Percentiles rank a stretch among this genome's conserved stretches.
These are phyloP conservation scores for Scheffersomyces titani DNA, from an alignment of 1,139 yeast genomes.

Conservation along the genomic window DNA sequence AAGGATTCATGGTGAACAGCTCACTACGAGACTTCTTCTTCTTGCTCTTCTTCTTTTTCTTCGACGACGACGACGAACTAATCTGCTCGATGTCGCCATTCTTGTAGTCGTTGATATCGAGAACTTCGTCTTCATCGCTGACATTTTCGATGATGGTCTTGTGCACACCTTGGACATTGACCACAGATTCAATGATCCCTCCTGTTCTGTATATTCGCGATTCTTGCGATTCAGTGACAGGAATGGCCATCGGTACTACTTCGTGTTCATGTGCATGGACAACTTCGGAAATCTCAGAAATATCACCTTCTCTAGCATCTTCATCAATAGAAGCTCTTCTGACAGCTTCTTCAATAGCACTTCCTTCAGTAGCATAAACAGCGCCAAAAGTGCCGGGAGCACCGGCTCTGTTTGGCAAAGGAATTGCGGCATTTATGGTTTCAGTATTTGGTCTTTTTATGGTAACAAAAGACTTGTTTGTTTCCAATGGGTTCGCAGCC, in stretches of 20 bases:
- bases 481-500: slow-evolving; percentile 80
- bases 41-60: slow-evolving; percentile 5
- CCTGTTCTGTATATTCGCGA: slow-evolving; percentile 53
- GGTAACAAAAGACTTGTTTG: slow-evolving; percentile 68
- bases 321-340: slow-evolving; percentile 13
- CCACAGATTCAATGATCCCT: slow-evolving; percentile 82
- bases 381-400: slow-evolving; percentile 33
- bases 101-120: slow-evolving; percentile 5
- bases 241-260: slow-evolving; percentile 10
- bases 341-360: slow-evolving; percentile 44
- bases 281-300: slow-evolving; percentile 28
- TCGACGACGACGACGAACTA: slow-evolving; percentile 2
- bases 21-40: slow-evolving; percentile 12
- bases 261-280: slow-evolving; percentile 10
- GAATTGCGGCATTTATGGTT: slow-evolving; percentile 25
- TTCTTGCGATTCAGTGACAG: slow-evolving; percentile 31
- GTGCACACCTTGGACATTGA: slow-evolving; percentile 80
- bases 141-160: slow-evolving; percentile 80
- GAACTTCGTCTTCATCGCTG: slow-evolving; percentile 35
- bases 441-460: slow-evolving; percentile 55
- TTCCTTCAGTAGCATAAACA: slow-evolving; percentile 52
- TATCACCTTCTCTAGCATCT: slow-evolving; percentile 5
- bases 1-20: slow-evolving; percentile 15
- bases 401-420: slow-evolving; percentile 19
- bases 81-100: slow-evolving; percentile 1